phyloP scores from a whole-genome alignment of 2,329 filamentous ascomycete species.

The Epichloe typhina region DNA sequence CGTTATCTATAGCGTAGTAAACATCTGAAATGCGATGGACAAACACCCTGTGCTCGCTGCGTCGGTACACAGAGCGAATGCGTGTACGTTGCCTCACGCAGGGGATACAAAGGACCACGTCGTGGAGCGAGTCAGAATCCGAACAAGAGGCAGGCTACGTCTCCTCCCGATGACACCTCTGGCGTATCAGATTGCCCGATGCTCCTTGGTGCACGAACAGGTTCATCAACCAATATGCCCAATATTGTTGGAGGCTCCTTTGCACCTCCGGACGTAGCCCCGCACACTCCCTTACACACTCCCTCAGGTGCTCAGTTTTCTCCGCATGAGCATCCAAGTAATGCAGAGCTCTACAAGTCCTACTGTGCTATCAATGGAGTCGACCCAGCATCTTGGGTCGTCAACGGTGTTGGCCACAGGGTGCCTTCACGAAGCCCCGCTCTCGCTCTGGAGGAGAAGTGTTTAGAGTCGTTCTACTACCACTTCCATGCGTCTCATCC shows the following conservation, averaged over 20 bases:
- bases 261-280: constrained; percentile 4
- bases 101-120: constrained; percentile 54
- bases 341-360: constrained; percentile 28
- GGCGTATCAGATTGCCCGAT: constrained; percentile 27
- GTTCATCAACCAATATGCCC: constrained; percentile 4
- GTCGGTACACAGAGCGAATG: constrained; percentile 45
- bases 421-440: constrained; percentile 11
- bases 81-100: constrained; percentile 59
- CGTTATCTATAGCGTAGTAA: constrained; percentile 35
- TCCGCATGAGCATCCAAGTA: constrained; percentile 7
- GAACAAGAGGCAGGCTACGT: constrained; percentile 37
- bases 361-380: constrained; percentile 15
- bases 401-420: constrained; percentile 6
- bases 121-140: constrained; percentile 28
- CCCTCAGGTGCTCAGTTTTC: constrained; percentile 10
- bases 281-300: constrained; percentile 4
- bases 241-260: constrained; percentile 1
- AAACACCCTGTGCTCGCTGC: constrained; percentile 57
- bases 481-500: constrained; percentile 46
- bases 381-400: constrained; percentile 10
- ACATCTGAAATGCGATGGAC: constrained; percentile 66
- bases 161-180: constrained; percentile 15
- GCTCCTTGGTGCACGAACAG: constrained; percentile 13
- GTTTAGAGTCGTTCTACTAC: constrained; percentile 44
- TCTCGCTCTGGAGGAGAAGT: constrained; percentile 34